Conservation (phyloP, 2,329 filamentous ascomycete species). For the Colletotrichum orbiculare region DNA sequence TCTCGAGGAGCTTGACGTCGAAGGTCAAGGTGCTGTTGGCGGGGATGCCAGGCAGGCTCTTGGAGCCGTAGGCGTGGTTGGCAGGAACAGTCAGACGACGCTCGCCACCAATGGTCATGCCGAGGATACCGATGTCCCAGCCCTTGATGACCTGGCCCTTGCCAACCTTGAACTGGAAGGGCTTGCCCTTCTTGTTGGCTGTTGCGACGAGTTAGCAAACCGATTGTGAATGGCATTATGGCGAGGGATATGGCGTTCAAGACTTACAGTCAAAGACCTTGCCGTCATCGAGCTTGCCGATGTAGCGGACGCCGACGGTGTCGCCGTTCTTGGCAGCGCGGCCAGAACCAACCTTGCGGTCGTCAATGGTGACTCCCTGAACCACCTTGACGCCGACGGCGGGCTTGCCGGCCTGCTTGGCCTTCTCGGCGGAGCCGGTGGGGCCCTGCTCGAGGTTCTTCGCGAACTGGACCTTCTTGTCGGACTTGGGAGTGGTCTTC, state of each 20-base stretch:
- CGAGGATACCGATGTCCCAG: slow-evolving; percentile 94
- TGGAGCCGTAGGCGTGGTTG: slow-evolving; percentile 88
- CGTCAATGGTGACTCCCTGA: slow-evolving; percentile 91
- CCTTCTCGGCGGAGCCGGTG: slow-evolving; percentile 72
- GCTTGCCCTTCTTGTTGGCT: slow-evolving; percentile 99
- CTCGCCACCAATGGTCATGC: slow-evolving; percentile 95
- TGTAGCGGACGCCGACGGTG: slow-evolving; percentile 94
- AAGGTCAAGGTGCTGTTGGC: slow-evolving; percentile 92
- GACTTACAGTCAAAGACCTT: slow-evolving; percentile 92
- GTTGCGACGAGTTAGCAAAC: slow-evolving; percentile 34
- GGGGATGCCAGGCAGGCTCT: slow-evolving; percentile 85
- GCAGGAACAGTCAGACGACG: slow-evolving; percentile 91
- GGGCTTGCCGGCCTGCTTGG: slow-evolving; percentile 47
- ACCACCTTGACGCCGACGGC: slow-evolving; percentile 80
- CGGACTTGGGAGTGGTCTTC: slow-evolving; percentile 68
- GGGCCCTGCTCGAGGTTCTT: slow-evolving; percentile 99
- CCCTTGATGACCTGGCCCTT: slow-evolving; percentile 98
- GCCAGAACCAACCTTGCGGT: slow-evolving; percentile 91
- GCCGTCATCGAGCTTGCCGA: slow-evolving; percentile 94
- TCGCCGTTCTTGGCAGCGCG: slow-evolving; percentile 90
- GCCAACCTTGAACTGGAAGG: slow-evolving; percentile 95
- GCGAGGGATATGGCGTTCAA: slow-evolving; percentile 56
- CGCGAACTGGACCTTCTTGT: slow-evolving; percentile 98
- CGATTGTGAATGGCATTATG: background rate
- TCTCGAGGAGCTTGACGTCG: slow-evolving; percentile 87